Conservation (phyloP, 2,329 filamentous ascomycete species). For the Cercospora zeina region DNA sequence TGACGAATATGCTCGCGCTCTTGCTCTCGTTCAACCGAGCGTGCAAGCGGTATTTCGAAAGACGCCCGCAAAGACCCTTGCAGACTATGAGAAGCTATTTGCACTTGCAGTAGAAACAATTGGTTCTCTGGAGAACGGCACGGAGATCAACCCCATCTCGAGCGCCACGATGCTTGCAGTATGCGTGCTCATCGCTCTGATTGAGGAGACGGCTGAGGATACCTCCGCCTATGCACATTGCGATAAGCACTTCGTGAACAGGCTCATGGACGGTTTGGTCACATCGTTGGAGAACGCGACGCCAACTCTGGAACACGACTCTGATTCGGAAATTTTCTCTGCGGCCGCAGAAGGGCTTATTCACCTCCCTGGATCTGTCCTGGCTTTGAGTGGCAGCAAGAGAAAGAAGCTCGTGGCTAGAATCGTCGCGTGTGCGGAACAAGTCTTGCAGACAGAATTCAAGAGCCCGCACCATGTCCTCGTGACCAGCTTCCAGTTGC, state of each 20-base stretch:
- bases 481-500: conserved; percentile 6
- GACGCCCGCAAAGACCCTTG: neutral
- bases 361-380: conserved; percentile 1
- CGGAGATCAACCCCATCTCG: neutral
- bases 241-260: neutral
- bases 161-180: neutral
- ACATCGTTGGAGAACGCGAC: neutral
- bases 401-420: neutral
- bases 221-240: neutral
- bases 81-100: neutral
- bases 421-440: conserved; percentile 1
- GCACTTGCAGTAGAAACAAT: neutral
- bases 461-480: neutral
- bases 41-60: neutral
- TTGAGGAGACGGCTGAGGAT: neutral
- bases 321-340: neutral
- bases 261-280: neutral
- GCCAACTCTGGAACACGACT: neutral
- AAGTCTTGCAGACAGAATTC: neutral
- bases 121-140: neutral
- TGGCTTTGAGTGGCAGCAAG: neutral
- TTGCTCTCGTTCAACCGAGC: neutral
- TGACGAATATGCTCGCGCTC: neutral
- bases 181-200: neutral
- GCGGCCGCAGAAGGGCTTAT: conserved; percentile 3